A percentile compares a stretch with the other conserved stretches of the same genome.
phyloP scores from a whole-genome alignment of 2,329 filamentous ascomycete species.

The Periglandula ipomoeae region DNA sequence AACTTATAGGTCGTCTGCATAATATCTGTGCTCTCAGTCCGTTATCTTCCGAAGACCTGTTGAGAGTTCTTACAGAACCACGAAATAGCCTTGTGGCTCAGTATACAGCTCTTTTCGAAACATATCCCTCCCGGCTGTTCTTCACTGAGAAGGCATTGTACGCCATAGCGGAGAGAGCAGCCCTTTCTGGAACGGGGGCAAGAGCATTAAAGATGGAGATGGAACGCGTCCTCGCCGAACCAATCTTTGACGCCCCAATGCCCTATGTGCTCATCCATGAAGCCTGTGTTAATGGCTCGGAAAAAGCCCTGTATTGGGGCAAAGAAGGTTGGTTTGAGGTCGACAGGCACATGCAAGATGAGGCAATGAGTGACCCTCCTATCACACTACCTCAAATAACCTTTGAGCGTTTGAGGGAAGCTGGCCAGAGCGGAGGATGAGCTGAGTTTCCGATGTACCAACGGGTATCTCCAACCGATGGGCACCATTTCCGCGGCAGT shows the following conservation, averaged over 20 bases:
- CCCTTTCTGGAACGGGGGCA: conserved; percentile 60
- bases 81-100: conserved; percentile 81
- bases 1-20: conserved; percentile 91
- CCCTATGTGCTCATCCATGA: conserved; percentile 69
- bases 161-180: conserved; percentile 64
- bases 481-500: too few relatives aligned
- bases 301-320: conserved; percentile 54
- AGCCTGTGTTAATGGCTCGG: conserved; percentile 53
- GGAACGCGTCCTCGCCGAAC: conserved; percentile 67
- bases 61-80: conserved; percentile 86
- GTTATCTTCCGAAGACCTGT: conserved; percentile 57
- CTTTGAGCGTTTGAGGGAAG: conserved; percentile 36
- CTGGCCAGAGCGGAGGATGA: conserved; percentile 37
- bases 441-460: not conserved
- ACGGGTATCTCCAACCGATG: too few relatives aligned
- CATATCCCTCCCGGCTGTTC: conserved; percentile 66
- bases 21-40: conserved; percentile 80
- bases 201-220: conserved; percentile 72
- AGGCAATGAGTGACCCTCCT: conserved; percentile 32
- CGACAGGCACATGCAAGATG: conserved; percentile 57
- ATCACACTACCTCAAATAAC: conserved; percentile 13
- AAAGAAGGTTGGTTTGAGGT: conserved; percentile 63
- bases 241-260: conserved; percentile 74
- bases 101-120: conserved; percentile 79
- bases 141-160: conserved; percentile 78